Evolutionary conservation across 225 moss, liverwort and hornwort genomes (phyloP), one percentile per base, ranked within the genome.

Genomic region (Sphagnum tenellum): DNA sequence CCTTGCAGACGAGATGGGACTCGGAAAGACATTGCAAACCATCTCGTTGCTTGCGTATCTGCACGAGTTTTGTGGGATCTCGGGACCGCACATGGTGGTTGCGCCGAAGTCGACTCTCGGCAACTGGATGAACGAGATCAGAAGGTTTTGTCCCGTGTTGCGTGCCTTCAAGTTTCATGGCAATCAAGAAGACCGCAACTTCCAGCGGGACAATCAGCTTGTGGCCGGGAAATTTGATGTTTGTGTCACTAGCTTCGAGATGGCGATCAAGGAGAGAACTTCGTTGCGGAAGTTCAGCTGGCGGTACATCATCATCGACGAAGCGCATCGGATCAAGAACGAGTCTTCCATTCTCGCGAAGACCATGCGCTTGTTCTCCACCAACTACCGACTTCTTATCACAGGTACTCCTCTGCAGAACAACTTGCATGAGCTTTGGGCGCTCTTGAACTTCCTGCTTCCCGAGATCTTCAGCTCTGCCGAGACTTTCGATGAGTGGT

Each of bases 61-160:
- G 62, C 85, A 90, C 49, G 98, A 98, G 75, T 80, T 75, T 47
- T 90, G 89, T 67, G 98, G 98, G 60, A 93, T 98, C 71, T 78
- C 89, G 12, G 98, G 98, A 49, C 98, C 98, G 50, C 98, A 98
- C 49, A 98, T 98, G 98, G 98, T 98, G 64, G 98, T 98, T n/a
- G 98, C 90, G 9, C 98, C 98, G 13, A 98, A 98, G 81, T 98
- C 98, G 59, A 98, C 98, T 48, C 75, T 98, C 54, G 75, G 98
- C 46, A 98, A 98, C 64, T 98, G 98, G 98, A 98, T 98, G 98
- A 98, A 98, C 62, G 93, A 98, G 72, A 93, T 98, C 4, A 75
- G 93, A 29, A 87, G 90, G 58, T 98, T 98, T 79, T 98, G 98
- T 68, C 98, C 98, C 12, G 65, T 74, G 57, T 63, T 98, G 29